Percentiles rank a stretch among this genome's conserved stretches.
Evolutionary conservation across 192 early-diverging fungal genomes (phyloP).

Genomic region (Backusella psychrophila): DNA sequence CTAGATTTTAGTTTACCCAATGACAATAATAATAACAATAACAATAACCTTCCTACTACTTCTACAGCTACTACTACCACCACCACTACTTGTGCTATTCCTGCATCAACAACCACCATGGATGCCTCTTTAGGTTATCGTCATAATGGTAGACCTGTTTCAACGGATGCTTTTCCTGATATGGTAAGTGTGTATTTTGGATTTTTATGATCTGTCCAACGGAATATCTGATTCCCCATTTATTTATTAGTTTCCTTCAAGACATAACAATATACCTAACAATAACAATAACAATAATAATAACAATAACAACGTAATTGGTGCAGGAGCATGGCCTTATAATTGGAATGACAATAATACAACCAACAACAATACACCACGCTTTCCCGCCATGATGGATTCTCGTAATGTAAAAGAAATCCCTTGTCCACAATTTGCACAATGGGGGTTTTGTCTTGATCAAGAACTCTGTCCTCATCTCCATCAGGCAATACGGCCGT

Average conservation of each 20-base stretch:
- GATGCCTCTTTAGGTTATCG: not conserved
- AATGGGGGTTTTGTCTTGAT: conserved; percentile 1
- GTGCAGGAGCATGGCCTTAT: not conserved
- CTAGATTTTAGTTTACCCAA: not conserved
- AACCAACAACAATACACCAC: not conserved
- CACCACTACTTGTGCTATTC: not conserved
- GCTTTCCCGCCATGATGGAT: not conserved
- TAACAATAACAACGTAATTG: conserved; percentile 2
- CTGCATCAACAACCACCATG: not conserved
- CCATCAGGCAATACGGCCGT: not conserved
- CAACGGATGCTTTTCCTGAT: conserved; percentile 41
- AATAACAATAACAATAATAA: conserved; percentile 8
- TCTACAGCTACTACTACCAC: not conserved
- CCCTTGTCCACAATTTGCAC: not conserved
- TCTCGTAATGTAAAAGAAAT: not conserved
- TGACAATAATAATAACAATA: not conserved
- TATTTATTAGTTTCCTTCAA: conserved; percentile 12
- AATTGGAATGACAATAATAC: not conserved
- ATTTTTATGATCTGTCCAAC: conserved; percentile 12
- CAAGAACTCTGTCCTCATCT: not conserved
- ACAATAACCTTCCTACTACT: not conserved
- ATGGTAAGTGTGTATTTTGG: conserved; percentile 48
- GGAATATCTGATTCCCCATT: not conserved
- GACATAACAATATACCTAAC: conserved; percentile 27
- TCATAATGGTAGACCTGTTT: not conserved